Conservation (phyloP, 2,329 filamentous ascomycete species). For the Claviceps paspali region DNA sequence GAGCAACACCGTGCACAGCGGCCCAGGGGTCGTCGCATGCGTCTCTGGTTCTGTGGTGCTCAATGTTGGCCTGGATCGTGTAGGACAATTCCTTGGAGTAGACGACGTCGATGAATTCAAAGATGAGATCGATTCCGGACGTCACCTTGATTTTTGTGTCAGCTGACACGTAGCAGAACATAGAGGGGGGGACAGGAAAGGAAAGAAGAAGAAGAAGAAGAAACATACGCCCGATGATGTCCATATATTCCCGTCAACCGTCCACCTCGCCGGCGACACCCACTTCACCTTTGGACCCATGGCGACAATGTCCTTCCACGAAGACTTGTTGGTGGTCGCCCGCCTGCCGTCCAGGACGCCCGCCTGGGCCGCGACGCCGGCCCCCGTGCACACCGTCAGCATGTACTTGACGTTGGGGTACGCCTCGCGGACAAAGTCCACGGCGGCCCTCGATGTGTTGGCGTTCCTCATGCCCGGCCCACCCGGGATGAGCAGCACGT, state of each 20-base stretch:
- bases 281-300: constrained; percentile 37
- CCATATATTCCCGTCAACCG: constrained; percentile 50
- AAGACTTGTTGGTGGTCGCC: constrained; percentile 51
- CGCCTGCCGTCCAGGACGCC: constrained; percentile 42
- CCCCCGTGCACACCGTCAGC: constrained; percentile 53
- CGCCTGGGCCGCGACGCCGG: constrained; percentile 37
- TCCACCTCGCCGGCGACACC: constrained; percentile 46
- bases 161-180: too few relatives aligned
- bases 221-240: constrained; percentile 37
- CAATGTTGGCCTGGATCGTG: constrained; percentile 5
- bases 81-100: constrained; percentile 4
- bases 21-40: constrained; percentile 10
- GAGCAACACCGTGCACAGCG: constrained; percentile 4
- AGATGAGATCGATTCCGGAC: constrained; percentile 8
- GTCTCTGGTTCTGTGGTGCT: constrained; percentile 7
- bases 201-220: not conserved
- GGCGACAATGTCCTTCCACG: constrained; percentile 30
- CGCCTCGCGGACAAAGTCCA: constrained; percentile 23
- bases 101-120: constrained; percentile 8
- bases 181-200: not conserved
- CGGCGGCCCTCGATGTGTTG: constrained; percentile 16
- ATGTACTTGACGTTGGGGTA: constrained; percentile 37
- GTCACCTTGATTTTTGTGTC: too few relatives aligned
- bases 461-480: constrained; percentile 30
- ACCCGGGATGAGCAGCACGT: constrained; percentile 48